A percentile compares a stretch with the other conserved stretches of the same genome.
Conservation (phyloP, 108 stramenopile species). For the Parietichytrium sp. region DNA sequence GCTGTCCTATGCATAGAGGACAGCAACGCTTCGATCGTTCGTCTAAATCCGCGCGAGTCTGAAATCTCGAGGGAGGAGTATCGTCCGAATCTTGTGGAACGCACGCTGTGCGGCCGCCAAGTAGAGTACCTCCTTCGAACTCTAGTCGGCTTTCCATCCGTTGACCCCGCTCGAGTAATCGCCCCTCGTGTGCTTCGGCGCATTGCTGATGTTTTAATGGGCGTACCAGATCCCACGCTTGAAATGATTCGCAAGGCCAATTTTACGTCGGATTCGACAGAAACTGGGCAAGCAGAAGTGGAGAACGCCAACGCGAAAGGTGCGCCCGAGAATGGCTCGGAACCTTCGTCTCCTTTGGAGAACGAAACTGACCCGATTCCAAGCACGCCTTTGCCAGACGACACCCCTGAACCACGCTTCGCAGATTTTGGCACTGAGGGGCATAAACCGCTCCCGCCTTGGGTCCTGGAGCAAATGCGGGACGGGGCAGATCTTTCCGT, state of each 20-base stretch:
- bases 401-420: no score
- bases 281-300: no score
- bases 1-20: background rate
- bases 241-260: background rate
- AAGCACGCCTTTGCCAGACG: background rate
- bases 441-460: no score
- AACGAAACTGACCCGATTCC: background rate
- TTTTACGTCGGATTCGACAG: no score
- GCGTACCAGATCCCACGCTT: background rate
- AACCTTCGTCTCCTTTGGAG: background rate
- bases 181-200: conserved; percentile 3
- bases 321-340: no score
- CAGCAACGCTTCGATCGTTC: background rate
- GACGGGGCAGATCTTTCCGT: background rate
- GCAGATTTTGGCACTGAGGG: no score
- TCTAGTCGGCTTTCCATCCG: background rate
- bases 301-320: no score
- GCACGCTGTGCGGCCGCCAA: background rate
- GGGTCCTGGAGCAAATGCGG: background rate
- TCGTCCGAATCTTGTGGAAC: background rate
- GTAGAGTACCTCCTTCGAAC: conserved; percentile 22
- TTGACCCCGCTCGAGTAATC: background rate
- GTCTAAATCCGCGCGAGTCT: background rate
- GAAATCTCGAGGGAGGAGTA: background rate
- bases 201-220: conserved; percentile 30